Evolutionary conservation across 371 early-diverging fungal species (phyloP).

Genomic region (Mortierella sp.): DNA sequence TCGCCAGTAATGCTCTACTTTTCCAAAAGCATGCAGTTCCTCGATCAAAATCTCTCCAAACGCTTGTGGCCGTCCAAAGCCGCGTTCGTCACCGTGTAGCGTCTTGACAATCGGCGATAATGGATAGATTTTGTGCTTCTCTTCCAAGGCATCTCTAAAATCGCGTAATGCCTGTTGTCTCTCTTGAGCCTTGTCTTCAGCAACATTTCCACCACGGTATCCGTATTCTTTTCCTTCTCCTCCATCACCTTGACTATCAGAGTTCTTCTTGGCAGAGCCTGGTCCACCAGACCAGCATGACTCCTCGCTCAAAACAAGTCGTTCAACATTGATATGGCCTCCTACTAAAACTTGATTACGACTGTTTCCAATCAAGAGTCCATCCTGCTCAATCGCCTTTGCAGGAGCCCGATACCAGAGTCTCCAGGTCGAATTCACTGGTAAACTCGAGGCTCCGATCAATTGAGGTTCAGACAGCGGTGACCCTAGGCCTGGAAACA

Average conservation of each 20-base stretch:
- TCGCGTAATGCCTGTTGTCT: slow-evolving; percentile 22
- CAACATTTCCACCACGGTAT: slow-evolving; percentile 45
- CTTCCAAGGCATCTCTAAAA: slow-evolving; percentile 15
- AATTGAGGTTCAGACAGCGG: slow-evolving; percentile 8
- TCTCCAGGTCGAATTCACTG: slow-evolving; percentile 31
- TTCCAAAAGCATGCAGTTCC: slow-evolving; percentile 38
- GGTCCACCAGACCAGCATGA: slow-evolving; percentile 54
- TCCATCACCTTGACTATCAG: background rate
- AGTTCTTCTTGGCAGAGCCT: slow-evolving; percentile 3
- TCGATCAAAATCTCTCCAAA: slow-evolving; percentile 50
- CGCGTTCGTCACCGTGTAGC: slow-evolving; percentile 37
- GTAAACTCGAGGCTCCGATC: slow-evolving; percentile 1
- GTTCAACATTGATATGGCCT: slow-evolving; percentile 40
- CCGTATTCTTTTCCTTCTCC: background rate
- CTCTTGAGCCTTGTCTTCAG: slow-evolving; percentile 20
- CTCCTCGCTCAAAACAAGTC: slow-evolving; percentile 34
- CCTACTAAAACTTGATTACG: slow-evolving; percentile 33
- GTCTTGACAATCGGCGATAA: slow-evolving; percentile 21
- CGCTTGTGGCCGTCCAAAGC: slow-evolving; percentile 36
- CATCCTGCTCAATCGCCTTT: slow-evolving; percentile 16
- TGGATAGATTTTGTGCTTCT: slow-evolving; percentile 20
- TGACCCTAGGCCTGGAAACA: background rate
- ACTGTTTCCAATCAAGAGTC: slow-evolving; percentile 44
- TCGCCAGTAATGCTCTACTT: slow-evolving; percentile 29
- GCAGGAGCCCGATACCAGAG: slow-evolving; percentile 47